Base-by-base conservation (phyloP, 1,139 yeast genomes). In the Kluyveromyces marxianus region DNA sequence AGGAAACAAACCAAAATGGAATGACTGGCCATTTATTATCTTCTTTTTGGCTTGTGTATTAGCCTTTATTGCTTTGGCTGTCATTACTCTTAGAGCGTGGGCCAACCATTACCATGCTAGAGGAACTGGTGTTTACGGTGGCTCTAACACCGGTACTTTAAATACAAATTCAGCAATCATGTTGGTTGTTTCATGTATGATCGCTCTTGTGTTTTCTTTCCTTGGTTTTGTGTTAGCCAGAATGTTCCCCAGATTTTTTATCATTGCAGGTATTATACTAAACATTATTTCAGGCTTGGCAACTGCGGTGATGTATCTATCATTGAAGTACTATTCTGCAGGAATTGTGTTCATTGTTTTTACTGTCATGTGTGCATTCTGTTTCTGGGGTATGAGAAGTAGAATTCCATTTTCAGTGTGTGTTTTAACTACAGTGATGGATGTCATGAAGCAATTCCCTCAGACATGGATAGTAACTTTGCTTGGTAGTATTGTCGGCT, bases 341-440 rank as follows among this genome's bases (percentile, higher is more conserved):
- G 95, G 88, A 3, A 70, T 86, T 52, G 89, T 85, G 37, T 83
- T 83, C 53, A 67, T 86, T 52, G 73, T 83, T 1, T 77, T 83
- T 58, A 74, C 88, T 0, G 62, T 76, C 4, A 63, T 87, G 47
- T 72, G 84, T 7, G 88, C 89, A 1, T 78, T 75, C 69, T 76
- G 84, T 57, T 86, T 83, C 65, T 86, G 89, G 87, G 66, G 77
- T 7, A 75, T 87, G 68, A 72, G 96, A 50, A 63, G 69, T 4
- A 71, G 94, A 54, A 85, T 86, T 49, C 80, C 81, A 39, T 67
- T 86, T 57, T 84, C 95, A 52, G 88, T 92, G 2, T 74, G 84
- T 4, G 81, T 87, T 30, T 68, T 90, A 52, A 75, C 79, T 48
- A 79, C 83, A 34, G 77, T 85, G 7, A 82, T 88, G 56, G 89